Conservation (phyloP, 2,329 filamentous ascomycete genomes). For the Ascochyta clinopodiicola region DNA sequence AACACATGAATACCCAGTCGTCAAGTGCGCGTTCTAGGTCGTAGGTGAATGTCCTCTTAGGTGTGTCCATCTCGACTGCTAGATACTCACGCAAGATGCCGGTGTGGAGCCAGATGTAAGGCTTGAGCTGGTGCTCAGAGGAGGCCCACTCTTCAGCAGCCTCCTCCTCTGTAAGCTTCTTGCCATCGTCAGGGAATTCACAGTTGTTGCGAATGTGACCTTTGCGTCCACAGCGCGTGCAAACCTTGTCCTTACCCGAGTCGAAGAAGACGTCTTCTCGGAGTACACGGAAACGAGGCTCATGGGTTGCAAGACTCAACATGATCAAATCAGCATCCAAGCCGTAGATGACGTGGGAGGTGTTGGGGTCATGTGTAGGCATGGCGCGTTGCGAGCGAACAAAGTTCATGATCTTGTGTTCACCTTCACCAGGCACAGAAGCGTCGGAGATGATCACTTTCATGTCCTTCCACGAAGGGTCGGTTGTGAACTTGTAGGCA, state of each 20-base stretch:
- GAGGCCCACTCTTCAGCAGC: slow-evolving; percentile 57
- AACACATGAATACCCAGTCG: slow-evolving; percentile 99
- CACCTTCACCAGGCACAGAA: slow-evolving; percentile 95
- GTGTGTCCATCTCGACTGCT: slow-evolving; percentile 84
- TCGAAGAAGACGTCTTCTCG: slow-evolving; percentile 97
- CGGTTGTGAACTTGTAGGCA: slow-evolving; percentile 95
- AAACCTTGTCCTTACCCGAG: slow-evolving; percentile 82
- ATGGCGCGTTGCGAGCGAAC: slow-evolving; percentile 90
- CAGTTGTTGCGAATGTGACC: slow-evolving; percentile 91
- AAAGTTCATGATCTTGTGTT: slow-evolving; percentile 99
- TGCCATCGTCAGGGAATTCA: slow-evolving; percentile 54
- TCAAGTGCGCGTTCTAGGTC: slow-evolving; percentile 93
- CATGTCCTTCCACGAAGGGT: slow-evolving; percentile 87
- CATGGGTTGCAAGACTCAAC: slow-evolving; percentile 95
- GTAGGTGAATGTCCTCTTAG: slow-evolving; percentile 83
- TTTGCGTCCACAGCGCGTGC: slow-evolving; percentile 88
- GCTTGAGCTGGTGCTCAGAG: slow-evolving; percentile 68
- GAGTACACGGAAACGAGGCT: slow-evolving; percentile 94
- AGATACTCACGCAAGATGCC: slow-evolving; percentile 91
- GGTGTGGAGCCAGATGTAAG: slow-evolving; percentile 98
- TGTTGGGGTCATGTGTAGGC: slow-evolving; percentile 93
- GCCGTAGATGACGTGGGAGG: slow-evolving; percentile 96
- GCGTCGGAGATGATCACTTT: slow-evolving; percentile 99
- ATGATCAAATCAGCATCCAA: slow-evolving; percentile 98
- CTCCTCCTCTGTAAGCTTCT: slow-evolving; percentile 81